Base-by-base conservation (phyloP, 345 rosid species). In the Kernera saxatilis region DNA sequence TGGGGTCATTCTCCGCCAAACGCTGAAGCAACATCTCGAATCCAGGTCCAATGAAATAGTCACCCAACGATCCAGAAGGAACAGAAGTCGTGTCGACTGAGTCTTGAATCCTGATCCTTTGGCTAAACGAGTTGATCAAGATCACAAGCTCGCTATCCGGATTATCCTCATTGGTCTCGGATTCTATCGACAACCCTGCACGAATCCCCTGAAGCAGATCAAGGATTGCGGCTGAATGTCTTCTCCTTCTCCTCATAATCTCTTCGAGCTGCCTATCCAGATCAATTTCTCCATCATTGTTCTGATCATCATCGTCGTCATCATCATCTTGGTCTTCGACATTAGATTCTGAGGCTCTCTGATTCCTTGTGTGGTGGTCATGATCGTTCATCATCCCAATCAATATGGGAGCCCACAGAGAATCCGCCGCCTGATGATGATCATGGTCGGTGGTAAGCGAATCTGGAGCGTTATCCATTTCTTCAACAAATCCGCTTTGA, bases 11-110 rank as follows among this genome's bases (percentile, higher is more conserved):
- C 66, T 90, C 97, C 1, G 89, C 96, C 67, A 93, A 78, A 71
- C 90, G 93, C 60, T 90, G 88, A 82, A 93, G 74, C 78, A 90
- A 73, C 73, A 80, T 44, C 60, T 90, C 96, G 58, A 90, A 78
- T 21, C 93, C 90, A 66, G 98, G 92, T 57, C 98, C 96, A 6
- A 83, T 58, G 77, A 93, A 86, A 75, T 93, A 90, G 63, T 93
- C 91, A 11, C 93, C 91, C 11, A 90, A 68, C 22, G 96, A 84
- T 33, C 88, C 84, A 33, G 78, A 55, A 3, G 80, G 79, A 44
- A 77, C 43, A 13, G 55, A 12, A 52, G 6, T 9, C 0, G 76
- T 22, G 67, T 79, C 82, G 22, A 78, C 71, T 17, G 86, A 79
- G 67, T 85, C 84, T 72, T 85, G 93, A 49, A 88, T 79, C 32